Conservation (phyloP, 2,329 filamentous ascomycete species). For the Epichloe bromicola region DNA sequence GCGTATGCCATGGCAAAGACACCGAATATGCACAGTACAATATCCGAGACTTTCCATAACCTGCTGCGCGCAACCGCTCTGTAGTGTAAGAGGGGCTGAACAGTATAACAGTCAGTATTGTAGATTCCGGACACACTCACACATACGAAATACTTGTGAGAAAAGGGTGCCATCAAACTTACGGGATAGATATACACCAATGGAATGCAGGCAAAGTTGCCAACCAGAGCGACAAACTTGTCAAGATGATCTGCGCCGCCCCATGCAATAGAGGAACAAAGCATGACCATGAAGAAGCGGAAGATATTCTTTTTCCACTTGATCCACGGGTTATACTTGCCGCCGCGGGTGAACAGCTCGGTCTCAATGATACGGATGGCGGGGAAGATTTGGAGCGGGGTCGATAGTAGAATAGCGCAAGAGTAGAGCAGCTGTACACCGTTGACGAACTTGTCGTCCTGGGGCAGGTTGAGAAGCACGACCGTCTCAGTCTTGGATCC, state of each 20-base stretch:
- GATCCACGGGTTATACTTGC: constrained; percentile 96
- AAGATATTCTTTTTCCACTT: constrained; percentile 99
- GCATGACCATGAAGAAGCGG: constrained; percentile 79
- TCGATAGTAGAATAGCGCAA: constrained; percentile 91
- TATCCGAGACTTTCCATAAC: constrained; percentile 57
- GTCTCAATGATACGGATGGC: constrained; percentile 95
- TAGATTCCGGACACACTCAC: background rate
- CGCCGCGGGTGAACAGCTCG: constrained; percentile 81
- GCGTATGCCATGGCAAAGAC: constrained; percentile 85
- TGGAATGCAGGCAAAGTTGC: constrained; percentile 95
- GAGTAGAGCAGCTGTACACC: constrained; percentile 94
- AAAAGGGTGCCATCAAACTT: constrained; percentile 28
- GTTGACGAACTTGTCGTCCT: constrained; percentile 92
- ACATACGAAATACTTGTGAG: background rate
- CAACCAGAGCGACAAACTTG: constrained; percentile 93
- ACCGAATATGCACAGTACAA: constrained; percentile 69
- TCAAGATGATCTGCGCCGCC: constrained; percentile 84
- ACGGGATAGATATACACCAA: constrained; percentile 96
- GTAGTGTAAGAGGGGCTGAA: constrained; percentile 78
- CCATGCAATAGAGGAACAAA: constrained; percentile 84
- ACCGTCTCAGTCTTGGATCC: constrained; percentile 93
- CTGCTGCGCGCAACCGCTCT: constrained; percentile 59
- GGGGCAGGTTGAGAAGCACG: constrained; percentile 87
- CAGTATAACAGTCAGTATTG: constrained; percentile 19
- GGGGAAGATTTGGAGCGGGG: constrained; percentile 91